phyloP scores from a whole-genome alignment of 2,329 filamentous ascomycete species.

The Colletotrichum lentis region DNA sequence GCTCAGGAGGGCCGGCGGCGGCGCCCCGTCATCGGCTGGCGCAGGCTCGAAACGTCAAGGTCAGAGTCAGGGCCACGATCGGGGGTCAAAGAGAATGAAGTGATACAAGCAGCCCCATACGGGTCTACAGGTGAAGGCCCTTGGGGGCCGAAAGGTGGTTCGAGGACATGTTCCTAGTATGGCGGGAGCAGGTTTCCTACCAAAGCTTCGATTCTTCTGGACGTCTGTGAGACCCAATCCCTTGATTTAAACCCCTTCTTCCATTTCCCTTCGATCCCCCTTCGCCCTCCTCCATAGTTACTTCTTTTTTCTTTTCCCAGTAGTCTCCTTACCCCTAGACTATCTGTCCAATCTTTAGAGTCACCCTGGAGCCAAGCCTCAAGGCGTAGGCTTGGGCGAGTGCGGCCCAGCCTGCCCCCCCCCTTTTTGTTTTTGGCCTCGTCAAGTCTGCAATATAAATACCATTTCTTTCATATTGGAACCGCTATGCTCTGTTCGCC shows the following conservation, averaged over 20 bases:
- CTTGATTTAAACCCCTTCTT: slow-evolving; percentile 7
- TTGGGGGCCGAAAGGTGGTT: neutral
- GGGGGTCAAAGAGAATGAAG: slow-evolving; percentile 48
- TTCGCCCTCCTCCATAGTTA: neutral
- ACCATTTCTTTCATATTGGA: slow-evolving; percentile 1
- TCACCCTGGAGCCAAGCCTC: neutral
- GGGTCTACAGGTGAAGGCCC: neutral
- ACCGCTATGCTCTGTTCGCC: neutral
- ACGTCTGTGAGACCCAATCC: slow-evolving; percentile 15
- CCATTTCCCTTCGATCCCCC: neutral
- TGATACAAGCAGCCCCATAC: slow-evolving; percentile 37
- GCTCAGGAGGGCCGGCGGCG: slow-evolving; percentile 42
- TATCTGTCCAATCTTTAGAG: neutral
- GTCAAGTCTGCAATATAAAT: neutral
- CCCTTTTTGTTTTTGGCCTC: neutral
- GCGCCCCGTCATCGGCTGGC: slow-evolving; percentile 27
- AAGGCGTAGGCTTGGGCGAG: neutral
- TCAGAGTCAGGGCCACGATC: slow-evolving; percentile 41
- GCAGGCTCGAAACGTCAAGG: slow-evolving; percentile 47
- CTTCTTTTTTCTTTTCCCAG: too few species aligned
- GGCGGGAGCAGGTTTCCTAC: slow-evolving; percentile 1
- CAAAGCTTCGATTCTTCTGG: neutral
- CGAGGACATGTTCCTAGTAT: neutral
- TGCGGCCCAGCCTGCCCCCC: neutral
- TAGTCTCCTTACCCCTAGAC: neutral